Evolutionary conservation across 495 filamentous ascomycete genomes (phyloP).

Genomic region (Aspergillus mulundensis): DNA sequence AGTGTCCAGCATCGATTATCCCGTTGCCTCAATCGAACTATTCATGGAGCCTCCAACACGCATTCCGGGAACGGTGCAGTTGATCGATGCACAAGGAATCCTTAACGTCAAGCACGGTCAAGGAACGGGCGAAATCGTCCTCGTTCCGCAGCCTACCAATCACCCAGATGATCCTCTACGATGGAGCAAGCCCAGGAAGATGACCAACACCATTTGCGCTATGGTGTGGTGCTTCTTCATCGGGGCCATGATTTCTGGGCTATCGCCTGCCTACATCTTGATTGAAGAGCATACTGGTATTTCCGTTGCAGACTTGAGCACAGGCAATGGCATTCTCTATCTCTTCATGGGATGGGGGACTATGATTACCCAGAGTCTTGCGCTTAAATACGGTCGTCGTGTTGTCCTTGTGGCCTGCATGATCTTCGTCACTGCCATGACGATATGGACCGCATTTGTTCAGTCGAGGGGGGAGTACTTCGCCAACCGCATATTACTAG

Average conservation of each 20-base stretch:
- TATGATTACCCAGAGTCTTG: constrained; percentile 32
- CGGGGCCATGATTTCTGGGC: not conserved
- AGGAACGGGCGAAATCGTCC: not conserved
- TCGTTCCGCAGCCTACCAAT: constrained; percentile 1
- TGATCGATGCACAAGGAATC: not conserved
- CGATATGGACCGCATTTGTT: constrained; percentile 45
- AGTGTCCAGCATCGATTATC: too few relatives aligned
- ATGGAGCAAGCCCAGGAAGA: not conserved
- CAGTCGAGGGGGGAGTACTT: constrained; percentile 44
- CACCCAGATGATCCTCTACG: constrained; percentile 4
- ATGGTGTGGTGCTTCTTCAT: not conserved
- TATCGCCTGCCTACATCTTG: not conserved
- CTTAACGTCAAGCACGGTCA: not conserved
- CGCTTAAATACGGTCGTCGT: constrained; percentile 32
- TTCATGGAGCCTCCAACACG: too few relatives aligned
- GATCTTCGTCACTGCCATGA: constrained; percentile 28
- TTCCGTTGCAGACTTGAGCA: constrained; percentile 22
- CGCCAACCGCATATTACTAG: constrained; percentile 47
- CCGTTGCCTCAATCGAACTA: too few relatives aligned
- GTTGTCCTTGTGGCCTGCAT: constrained; percentile 24
- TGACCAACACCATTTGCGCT: not conserved
- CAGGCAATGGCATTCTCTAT: constrained; percentile 30
- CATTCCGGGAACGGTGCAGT: constrained; percentile 4
- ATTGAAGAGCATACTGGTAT: constrained; percentile 30
- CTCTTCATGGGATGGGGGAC: constrained; percentile 36